Evolutionary conservation across 495 filamentous ascomycete species (phyloP).

Genomic region (Aspergillus cavernicola): DNA sequence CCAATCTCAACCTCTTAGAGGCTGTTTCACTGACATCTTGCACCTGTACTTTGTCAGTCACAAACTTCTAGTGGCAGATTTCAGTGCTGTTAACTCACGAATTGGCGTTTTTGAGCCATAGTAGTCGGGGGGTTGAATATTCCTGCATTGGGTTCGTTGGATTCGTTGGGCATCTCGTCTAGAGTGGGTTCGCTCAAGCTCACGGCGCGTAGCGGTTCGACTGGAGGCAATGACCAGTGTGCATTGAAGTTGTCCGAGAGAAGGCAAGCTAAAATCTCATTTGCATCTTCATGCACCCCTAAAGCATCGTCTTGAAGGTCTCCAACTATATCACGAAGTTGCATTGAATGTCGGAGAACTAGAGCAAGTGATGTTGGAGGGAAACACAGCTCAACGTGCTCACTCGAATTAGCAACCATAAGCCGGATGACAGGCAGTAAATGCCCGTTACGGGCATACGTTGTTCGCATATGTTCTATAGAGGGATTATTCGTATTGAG

Average conservation of each 20-base stretch:
- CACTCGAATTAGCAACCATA: constrained; percentile 50
- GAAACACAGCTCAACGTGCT: constrained; percentile 54
- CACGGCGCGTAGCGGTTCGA: constrained; percentile 37
- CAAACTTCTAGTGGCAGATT: not conserved
- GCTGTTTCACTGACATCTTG: constrained; percentile 26
- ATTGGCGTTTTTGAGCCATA: constrained; percentile 30
- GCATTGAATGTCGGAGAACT: constrained; percentile 36
- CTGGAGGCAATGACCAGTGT: constrained; percentile 40
- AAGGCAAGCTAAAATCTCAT: constrained; percentile 38
- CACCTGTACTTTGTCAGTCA: constrained; percentile 20
- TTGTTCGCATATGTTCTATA: constrained; percentile 41
- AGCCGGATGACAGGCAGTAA: constrained; percentile 51
- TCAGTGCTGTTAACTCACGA: constrained; percentile 37
- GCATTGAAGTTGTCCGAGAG: constrained; percentile 31
- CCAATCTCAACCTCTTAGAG: constrained; percentile 33
- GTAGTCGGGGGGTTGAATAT: not conserved
- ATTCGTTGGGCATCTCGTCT: constrained; percentile 1
- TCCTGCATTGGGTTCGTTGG: not conserved
- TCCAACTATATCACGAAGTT: constrained; percentile 43
- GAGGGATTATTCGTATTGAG: constrained; percentile 40
- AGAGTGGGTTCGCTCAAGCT: constrained; percentile 18
- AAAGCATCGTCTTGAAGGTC: constrained; percentile 46
- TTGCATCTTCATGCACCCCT: constrained; percentile 41
- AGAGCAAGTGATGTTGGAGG: constrained; percentile 34
- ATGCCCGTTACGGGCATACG: constrained; percentile 36